Conservation (phyloP, 1,284 basidiomycete species). For the Limonomyces culmigenus region DNA sequence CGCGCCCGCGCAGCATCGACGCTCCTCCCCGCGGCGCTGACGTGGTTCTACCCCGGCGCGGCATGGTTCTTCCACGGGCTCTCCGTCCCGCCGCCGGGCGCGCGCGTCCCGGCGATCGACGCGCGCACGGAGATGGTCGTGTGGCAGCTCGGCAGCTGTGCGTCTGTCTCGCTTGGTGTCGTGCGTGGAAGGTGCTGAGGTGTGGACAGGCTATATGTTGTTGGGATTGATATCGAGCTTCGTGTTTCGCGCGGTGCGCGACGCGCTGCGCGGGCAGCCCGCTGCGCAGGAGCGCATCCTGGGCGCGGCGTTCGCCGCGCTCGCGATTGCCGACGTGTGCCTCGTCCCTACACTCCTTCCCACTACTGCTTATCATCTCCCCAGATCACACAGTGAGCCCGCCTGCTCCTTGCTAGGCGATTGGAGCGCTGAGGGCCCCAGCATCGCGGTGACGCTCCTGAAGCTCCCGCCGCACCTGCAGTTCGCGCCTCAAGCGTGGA, state of each 20-base stretch:
- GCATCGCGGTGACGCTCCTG: slow-evolving; percentile 37
- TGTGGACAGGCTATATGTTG: slow-evolving; percentile 58
- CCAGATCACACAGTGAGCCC: slow-evolving; percentile 37
- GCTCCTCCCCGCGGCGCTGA: slow-evolving; percentile 36
- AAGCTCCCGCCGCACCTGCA: slow-evolving; percentile 40
- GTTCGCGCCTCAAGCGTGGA: slow-evolving; percentile 37
- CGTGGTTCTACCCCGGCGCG: slow-evolving; percentile 45
- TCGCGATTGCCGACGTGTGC: slow-evolving; percentile 61
- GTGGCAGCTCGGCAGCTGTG: slow-evolving; percentile 60
- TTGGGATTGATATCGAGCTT: slow-evolving; percentile 49
- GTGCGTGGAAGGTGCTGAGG: too few relatives aligned
- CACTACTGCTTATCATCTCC: slow-evolving; percentile 14
- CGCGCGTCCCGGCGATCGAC: slow-evolving; percentile 25
- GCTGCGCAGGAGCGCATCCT: slow-evolving; percentile 54
- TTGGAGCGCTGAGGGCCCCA: slow-evolving; percentile 17
- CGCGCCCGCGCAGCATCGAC: too few relatives aligned
- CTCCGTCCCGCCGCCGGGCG: slow-evolving; percentile 25
- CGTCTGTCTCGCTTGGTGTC: too few relatives aligned
- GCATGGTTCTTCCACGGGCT: slow-evolving; percentile 59
- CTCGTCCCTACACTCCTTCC: slow-evolving; percentile 3
- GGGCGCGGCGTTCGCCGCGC: slow-evolving; percentile 42
- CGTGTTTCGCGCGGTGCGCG: slow-evolving; percentile 53
- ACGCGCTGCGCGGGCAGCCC: slow-evolving; percentile 40
- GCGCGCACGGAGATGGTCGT: slow-evolving; percentile 45
- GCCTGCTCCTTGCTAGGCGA: not conserved